Base-by-base conservation (phyloP, 257 asterid genomes). In the Gentiana macrophylla region DNA sequence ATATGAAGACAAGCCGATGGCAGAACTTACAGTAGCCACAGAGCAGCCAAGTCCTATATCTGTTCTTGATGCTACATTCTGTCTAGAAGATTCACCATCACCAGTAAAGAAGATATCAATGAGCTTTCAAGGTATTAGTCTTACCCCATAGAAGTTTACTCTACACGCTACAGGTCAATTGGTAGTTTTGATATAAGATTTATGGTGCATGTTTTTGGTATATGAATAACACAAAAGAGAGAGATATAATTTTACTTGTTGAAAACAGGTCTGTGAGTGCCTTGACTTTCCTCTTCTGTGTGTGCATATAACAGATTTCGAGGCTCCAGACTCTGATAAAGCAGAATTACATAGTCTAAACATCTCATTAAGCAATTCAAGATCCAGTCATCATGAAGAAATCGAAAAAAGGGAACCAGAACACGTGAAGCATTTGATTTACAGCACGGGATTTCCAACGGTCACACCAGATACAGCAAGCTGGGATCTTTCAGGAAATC, bases 1-100 rank as follows among this genome's bases (percentile, higher is more conserved):
- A 51, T 60, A 45, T 47, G 82, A 81, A 71, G 66, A 66, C 72
- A 61, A 57, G 57, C 65, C 74, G 71, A 62, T 79, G 53, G 79
- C 73, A 51, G 80, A 79, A 64, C 72, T 67, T 41, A 70, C 64
- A 35, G 72, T 70, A 64, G 73, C 75, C 67, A 59, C 63, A 49
- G 99, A 92, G 74, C 97, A 83, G 62, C 99, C 99, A 47, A 88
- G 98, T 66, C 98, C 98, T 7, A 81, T 85, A 65, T 87, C 98
- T 46, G 97, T 92, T 63, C 95, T 92, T 55, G 94, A 88, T 53
- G 70, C 80, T 57, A 35, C 85, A 69, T 83, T 88, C 70, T 83
- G 76, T 55, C 50, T 73, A 49, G 97, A 92, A 72, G 98, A 83
- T 61, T 73, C 89, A 71, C 93, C 91, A 51, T 88, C 98, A 63